phyloP scores from a whole-genome alignment of 495 filamentous ascomycete species.

The Mytilinidion resinicola region DNA sequence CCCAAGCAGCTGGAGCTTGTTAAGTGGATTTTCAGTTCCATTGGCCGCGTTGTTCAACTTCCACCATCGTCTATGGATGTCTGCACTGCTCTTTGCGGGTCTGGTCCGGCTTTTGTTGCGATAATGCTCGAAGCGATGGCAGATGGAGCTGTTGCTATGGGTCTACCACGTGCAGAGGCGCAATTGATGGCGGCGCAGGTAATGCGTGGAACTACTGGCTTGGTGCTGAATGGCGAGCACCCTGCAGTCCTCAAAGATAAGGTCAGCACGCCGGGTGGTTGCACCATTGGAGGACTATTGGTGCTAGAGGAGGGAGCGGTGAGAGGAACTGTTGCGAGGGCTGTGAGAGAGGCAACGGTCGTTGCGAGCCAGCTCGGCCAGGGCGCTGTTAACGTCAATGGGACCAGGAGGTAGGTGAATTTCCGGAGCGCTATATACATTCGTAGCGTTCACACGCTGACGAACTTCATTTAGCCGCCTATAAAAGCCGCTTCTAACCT shows the following conservation, averaged over 20 bases:
- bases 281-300: slow-evolving; percentile 69
- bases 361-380: slow-evolving; percentile 65
- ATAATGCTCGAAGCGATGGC: slow-evolving; percentile 71
- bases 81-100: slow-evolving; percentile 66
- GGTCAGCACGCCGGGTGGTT: slow-evolving; percentile 73
- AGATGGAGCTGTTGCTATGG: slow-evolving; percentile 77
- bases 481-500: too few relatives aligned
- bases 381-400: slow-evolving; percentile 43
- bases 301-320: slow-evolving; percentile 72
- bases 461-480: too few relatives aligned
- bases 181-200: slow-evolving; percentile 77
- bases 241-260: slow-evolving; percentile 71
- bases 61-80: slow-evolving; percentile 65
- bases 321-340: slow-evolving; percentile 60
- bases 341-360: slow-evolving; percentile 71
- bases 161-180: slow-evolving; percentile 68
- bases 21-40: slow-evolving; percentile 69
- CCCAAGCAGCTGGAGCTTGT: slow-evolving; percentile 49
- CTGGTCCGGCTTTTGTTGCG: slow-evolving; percentile 72
- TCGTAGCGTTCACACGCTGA: too few relatives aligned
- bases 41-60: slow-evolving; percentile 61
- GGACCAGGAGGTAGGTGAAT: slow-evolving; percentile 30
- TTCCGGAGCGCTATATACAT: too few relatives aligned
- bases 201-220: slow-evolving; percentile 60
- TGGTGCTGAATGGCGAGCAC: slow-evolving; percentile 69